A percentile compares a stretch with the other conserved stretches of the same genome.
Conservation (phyloP, 2,329 filamentous ascomycete genomes). For the Fusarium sp. region DNA sequence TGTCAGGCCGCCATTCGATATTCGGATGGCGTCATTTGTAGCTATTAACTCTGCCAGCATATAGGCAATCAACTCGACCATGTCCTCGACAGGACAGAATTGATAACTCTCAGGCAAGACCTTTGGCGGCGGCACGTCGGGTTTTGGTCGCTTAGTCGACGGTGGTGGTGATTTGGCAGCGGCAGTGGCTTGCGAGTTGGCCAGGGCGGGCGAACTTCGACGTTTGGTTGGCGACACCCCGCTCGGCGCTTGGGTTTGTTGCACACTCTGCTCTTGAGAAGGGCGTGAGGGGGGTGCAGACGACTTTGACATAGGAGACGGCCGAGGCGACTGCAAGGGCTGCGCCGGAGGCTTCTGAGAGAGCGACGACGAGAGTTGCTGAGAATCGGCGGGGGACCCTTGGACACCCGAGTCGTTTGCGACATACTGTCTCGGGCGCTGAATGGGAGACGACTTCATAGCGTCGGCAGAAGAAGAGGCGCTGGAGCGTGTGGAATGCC, state of each 20-base stretch:
- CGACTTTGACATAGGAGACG: constrained; percentile 26
- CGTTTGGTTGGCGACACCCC: constrained; percentile 52
- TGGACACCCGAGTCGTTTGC: constrained; percentile 41
- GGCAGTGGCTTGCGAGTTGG: constrained; percentile 47
- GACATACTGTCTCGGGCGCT: constrained; percentile 40
- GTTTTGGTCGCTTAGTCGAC: constrained; percentile 65
- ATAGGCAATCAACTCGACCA: constrained; percentile 90
- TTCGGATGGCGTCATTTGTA: constrained; percentile 89
- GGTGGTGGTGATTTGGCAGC: constrained; percentile 42
- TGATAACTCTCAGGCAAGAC: constrained; percentile 82
- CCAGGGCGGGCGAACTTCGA: constrained; percentile 44
- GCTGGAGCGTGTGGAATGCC: constrained; percentile 42
- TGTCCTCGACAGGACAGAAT: constrained; percentile 82
- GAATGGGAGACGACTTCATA: constrained; percentile 45
- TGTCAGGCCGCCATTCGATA: constrained; percentile 82
- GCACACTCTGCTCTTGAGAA: constrained; percentile 26
- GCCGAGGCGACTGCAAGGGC: constrained; percentile 37
- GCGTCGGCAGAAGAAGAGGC: constrained; percentile 36
- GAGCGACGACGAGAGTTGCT: constrained; percentile 33
- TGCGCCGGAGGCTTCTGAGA: constrained; percentile 40
- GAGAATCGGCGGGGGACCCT: constrained; percentile 34
- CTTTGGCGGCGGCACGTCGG: constrained; percentile 65
- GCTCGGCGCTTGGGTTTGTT: constrained; percentile 30
- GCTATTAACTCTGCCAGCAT: constrained; percentile 97
- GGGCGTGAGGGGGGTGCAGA: constrained; percentile 29